Base-by-base conservation (phyloP, 208 protist genomes). In the Strigomonas culicis region DNA sequence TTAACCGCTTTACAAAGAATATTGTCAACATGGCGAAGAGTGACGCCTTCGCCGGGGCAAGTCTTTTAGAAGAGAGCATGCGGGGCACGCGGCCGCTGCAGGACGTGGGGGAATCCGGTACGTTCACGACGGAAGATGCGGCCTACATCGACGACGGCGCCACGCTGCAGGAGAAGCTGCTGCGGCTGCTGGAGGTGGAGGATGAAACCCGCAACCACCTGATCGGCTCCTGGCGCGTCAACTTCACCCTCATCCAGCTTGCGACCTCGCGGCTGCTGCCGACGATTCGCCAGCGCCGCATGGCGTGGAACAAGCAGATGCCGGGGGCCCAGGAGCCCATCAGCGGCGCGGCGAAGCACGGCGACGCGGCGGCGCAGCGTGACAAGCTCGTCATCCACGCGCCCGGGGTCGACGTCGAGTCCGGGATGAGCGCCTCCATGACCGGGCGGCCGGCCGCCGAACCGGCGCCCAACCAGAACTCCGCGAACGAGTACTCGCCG, bases 161-260 rank as follows among this genome's bases (percentile, higher is more conserved):
- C 4, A 72, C 61, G 17, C 51, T 74, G 36, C 11, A 25, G 51
- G 82, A 86, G 39, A 69, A 77, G 46, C 4, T 90, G 11, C 27
- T 52, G n/a, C 82, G 84, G 17, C 70, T 94, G 61, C 47, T 66
- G 44, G 82, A 92, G 70, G 70, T 90, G 19, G 82, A 94, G 66
- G 63, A 82, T 34, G 70, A 74, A 51, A 46, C 66, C 28, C 81
- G 88, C 10, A 66, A 84, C 63, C 63, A 82, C 49, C 79, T 94
- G 70, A 75, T 75, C 51, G 83, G 73, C 11, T 72, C 80, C 21
- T 90, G 80, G 79, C 65, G 64, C 32, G 74, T 90, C 41, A 80
- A 88, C 67, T 75, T 41, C 28, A 70, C 67, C n/a, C 63, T 94
- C 27, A 52, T 90, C 49, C 65, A 82, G 52, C 56, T 94, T 10